Evolutionary conservation across 2,329 filamentous ascomycete genomes (phyloP).

Genomic region (Nothophoma quercina): DNA sequence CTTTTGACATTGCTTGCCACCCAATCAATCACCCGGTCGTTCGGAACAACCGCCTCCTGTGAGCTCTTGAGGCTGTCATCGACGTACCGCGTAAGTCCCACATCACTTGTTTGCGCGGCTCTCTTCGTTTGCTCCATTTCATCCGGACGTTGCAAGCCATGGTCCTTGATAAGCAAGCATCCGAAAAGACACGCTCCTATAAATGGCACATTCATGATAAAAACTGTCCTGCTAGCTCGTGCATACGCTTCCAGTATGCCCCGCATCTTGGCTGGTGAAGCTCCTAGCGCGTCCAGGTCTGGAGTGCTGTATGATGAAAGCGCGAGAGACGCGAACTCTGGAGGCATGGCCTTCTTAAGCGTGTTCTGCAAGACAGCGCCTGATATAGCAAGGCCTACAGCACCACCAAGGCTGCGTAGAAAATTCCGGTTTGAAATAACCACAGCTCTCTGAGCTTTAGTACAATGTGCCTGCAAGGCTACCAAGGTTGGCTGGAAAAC

Average conservation of each 20-base stretch:
- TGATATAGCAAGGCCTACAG: constrained; percentile 63
- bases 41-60: too few relatives aligned
- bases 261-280: not conserved
- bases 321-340: constrained; percentile 18
- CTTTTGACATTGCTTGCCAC: too few relatives aligned
- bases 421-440: constrained; percentile 71
- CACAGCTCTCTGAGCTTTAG: constrained; percentile 66
- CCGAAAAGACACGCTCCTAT: constrained; percentile 60
- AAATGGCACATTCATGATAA: constrained; percentile 64
- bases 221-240: constrained; percentile 62
- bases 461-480: constrained; percentile 60
- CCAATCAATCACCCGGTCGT: too few relatives aligned
- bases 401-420: constrained; percentile 65
- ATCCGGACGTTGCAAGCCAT: constrained; percentile 49
- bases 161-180: constrained; percentile 59
- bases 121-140: not conserved
- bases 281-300: constrained; percentile 14
- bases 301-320: constrained; percentile 21
- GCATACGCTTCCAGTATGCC: constrained; percentile 60
- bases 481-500: constrained; percentile 63
- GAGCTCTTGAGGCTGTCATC: too few relatives aligned
- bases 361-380: constrained; percentile 28
- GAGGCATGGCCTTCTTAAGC: constrained; percentile 23
- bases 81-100: too few relatives aligned
- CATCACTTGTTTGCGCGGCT: not conserved